Conservation (phyloP, 495 filamentous ascomycete genomes). For the Pyronema omphalodes region DNA sequence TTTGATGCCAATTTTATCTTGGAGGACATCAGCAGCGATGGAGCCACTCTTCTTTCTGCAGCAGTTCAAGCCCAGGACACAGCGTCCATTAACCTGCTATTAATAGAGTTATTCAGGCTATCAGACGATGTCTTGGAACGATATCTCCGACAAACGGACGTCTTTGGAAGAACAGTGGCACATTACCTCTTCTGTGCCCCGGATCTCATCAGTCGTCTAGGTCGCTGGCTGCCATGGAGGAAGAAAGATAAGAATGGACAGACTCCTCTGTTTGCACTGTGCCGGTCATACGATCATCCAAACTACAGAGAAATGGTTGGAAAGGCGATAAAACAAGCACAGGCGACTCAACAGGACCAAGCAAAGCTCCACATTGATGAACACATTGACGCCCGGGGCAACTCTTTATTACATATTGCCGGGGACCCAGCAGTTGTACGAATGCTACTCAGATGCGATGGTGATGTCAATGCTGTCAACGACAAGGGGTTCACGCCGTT, state of each 20-base stretch:
- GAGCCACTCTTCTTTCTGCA: slow-evolving; percentile 75
- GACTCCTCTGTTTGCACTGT: slow-evolving; percentile 86
- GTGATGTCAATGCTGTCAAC: slow-evolving; percentile 87
- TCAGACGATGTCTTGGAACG: slow-evolving; percentile 30
- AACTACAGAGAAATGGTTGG: slow-evolving; percentile 75
- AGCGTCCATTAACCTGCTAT: slow-evolving; percentile 53
- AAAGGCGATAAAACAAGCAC: slow-evolving; percentile 55
- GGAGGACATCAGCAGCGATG: slow-evolving; percentile 71
- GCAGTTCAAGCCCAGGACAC: slow-evolving; percentile 77
- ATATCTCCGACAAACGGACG: slow-evolving; percentile 63
- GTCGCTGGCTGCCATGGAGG: slow-evolving; percentile 65
- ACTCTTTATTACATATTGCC: slow-evolving; percentile 82
- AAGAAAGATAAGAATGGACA: slow-evolving; percentile 89
- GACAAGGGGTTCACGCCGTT: slow-evolving; percentile 88
- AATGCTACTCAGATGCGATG: slow-evolving; percentile 67
- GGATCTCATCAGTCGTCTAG: slow-evolving; percentile 53
- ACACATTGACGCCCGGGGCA: slow-evolving; percentile 82
- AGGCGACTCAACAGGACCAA: slow-evolving; percentile 53
- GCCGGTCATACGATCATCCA: slow-evolving; percentile 84
- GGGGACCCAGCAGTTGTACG: slow-evolving; percentile 59
- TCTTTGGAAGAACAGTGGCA: slow-evolving; percentile 66
- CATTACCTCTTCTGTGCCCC: slow-evolving; percentile 89
- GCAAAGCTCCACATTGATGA: slow-evolving; percentile 75
- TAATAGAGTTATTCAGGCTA: slow-evolving; percentile 44
- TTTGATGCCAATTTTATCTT: slow-evolving; percentile 52